Evolutionary conservation across 129 eudicot genomes (phyloP).

Genomic region (Pittosporum tobira): DNA sequence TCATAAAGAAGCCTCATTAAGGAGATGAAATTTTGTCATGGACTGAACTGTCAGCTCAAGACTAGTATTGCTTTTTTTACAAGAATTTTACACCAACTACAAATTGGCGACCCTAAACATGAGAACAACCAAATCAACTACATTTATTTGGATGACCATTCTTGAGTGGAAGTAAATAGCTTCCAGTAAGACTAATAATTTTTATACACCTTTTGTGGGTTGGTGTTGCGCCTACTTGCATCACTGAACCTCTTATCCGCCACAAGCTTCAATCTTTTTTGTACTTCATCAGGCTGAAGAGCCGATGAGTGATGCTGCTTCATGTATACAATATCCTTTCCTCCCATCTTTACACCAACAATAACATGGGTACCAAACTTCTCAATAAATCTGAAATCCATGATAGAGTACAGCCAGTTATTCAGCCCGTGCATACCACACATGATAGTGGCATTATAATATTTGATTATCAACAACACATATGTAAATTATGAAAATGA

Average conservation of each 20-base stretch:
- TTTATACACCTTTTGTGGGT: conserved; percentile 20
- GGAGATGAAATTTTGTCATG: no score
- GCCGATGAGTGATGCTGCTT: conserved; percentile 63
- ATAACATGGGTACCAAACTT: conserved; percentile 69
- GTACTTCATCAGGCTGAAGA: conserved; percentile 45
- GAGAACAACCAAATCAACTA: no score
- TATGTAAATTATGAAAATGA: no score
- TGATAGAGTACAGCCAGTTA: neutral
- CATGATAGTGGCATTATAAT: neutral
- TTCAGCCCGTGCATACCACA: conserved; percentile 1
- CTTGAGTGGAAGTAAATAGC: no score
- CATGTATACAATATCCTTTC: conserved; percentile 61
- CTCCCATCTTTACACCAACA: conserved; percentile 77
- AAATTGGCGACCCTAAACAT: no score
- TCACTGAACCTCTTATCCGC: conserved; percentile 53
- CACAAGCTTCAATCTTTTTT: conserved; percentile 44
- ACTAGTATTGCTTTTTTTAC: no score
- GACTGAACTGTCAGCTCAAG: no score
- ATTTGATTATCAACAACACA: neutral
- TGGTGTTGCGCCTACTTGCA: conserved; percentile 21
- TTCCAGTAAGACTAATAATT: no score
- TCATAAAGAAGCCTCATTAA: no score
- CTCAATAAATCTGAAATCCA: conserved; percentile 51
- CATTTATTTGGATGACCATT: no score
- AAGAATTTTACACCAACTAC: no score